Evolutionary conservation across 805 yeast species (phyloP), one percentile per base, ranked within the genome.

Genomic region (Maudiozyma serrabonitensis): DNA sequence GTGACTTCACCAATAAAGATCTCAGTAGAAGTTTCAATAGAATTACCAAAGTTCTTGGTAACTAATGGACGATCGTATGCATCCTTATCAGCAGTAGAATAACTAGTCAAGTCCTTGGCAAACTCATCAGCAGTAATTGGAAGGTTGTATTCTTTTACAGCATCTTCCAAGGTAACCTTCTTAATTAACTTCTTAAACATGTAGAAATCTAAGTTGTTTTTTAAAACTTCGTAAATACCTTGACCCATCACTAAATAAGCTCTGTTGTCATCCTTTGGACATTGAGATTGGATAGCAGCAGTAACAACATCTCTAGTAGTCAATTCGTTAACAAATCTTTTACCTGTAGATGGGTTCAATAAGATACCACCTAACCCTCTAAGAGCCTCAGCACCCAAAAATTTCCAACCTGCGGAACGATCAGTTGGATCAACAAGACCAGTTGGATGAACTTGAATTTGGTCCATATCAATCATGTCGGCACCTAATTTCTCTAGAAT

Each of bases 381-480:
- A 4, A 80, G 56, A 0, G 81, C 72, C 54, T 80, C 85, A 8
- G 82, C 84, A 54, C 82, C 81, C 15, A 80, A 60, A 54, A 79
- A 73, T 60, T 79, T 79, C 75, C 75, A 74, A 48, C 68, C 70
- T 46, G 63, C 69, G 5, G 58, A 56, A 23, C 67, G 68, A 38
- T 74, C 70, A 18, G 61, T 61, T 12, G 70, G 70, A 46, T 75
- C 75, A 35, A 79, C 66, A 60, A 79, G 79, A 2, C 84, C 84
- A 2, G 84, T 80, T 41, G 84, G 84, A 57, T 80, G 84, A 11
- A 80, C 71, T 62, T 80, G 85, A 19, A 80, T 64, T 55, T 79
- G 75, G 44, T 76, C 76, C 82, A 79, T 78, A 56, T 79, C 79
- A 15, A 78, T 70, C 52, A 78, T 62, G 8, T 71, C 66, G 7